phyloP scores from a whole-genome alignment of 768 basidiomycete species.

The Pisolithus orientalis region DNA sequence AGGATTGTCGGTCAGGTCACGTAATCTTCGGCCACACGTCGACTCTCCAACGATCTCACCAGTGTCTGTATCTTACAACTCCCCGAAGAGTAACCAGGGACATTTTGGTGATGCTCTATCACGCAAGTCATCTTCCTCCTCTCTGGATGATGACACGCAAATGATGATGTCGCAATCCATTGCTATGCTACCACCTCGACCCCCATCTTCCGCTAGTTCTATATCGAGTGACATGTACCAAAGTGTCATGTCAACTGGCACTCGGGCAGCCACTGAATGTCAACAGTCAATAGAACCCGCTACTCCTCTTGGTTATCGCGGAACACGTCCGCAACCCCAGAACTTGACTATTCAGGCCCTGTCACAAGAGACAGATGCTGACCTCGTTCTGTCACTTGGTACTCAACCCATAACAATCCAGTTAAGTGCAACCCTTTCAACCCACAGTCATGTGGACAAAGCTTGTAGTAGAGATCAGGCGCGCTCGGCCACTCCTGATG shows the following conservation, averaged over 20 bases:
- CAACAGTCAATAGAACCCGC: background rate
- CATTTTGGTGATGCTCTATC: conserved; percentile 22
- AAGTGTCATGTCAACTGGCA: conserved; percentile 51
- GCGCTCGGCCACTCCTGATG: conserved; percentile 3
- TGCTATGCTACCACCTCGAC: conserved; percentile 47
- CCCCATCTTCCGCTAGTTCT: conserved; percentile 41
- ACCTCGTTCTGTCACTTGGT: conserved; percentile 56
- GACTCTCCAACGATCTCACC: conserved; percentile 20
- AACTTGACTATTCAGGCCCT: background rate
- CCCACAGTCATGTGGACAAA: conserved; percentile 9
- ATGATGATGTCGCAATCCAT: conserved; percentile 74
- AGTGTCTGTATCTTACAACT: conserved; percentile 14
- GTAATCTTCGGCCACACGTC: conserved; percentile 31
- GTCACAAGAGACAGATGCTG: conserved; percentile 24
- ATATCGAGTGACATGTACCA: conserved; percentile 69
- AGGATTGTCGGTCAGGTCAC: conserved; percentile 50
- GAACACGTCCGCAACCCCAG: background rate
- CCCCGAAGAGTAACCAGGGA: conserved; percentile 4
- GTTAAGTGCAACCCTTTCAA: conserved; percentile 41
- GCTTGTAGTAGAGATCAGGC: background rate
- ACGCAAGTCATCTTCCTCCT: conserved; percentile 49
- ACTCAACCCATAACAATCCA: conserved; percentile 53
- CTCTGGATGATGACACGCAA: conserved; percentile 59
- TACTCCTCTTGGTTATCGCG: background rate
- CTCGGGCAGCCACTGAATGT: background rate